These are phyloP conservation scores for Neonectria punicea DNA, from an alignment of 2,329 filamentous ascomycete genomes.

Conservation along the genomic window DNA sequence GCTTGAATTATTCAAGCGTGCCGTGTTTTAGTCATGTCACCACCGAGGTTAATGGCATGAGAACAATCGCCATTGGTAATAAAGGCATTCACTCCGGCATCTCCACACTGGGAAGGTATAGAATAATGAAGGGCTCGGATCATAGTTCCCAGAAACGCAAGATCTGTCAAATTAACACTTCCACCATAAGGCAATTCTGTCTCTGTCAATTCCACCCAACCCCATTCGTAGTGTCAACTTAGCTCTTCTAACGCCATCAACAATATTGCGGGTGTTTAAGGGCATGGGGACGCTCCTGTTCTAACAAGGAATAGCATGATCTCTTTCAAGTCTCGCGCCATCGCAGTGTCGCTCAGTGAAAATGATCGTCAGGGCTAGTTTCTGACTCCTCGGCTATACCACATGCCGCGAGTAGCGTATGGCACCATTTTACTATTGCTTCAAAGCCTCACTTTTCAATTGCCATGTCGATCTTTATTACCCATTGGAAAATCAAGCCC, in stretches of 20 bases:
- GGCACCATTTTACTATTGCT: neutral
- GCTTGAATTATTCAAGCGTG: no score
- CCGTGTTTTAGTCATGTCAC: no score
- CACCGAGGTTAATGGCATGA: no score
- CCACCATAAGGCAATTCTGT: neutral
- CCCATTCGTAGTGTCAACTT: neutral
- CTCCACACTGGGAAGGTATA: no score
- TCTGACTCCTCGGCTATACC: neutral
- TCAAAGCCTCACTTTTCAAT: neutral
- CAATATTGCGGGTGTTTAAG: neutral
- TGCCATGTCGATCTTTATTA: neutral
- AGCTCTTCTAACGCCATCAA: neutral
- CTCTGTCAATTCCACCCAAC: neutral
- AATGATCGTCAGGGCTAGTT: neutral
- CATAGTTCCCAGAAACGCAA: no score
- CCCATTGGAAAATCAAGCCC: neutral
- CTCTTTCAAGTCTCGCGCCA: neutral
- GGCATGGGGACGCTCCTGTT: neutral
- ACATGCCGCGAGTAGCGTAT: neutral
- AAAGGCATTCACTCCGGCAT: no score
- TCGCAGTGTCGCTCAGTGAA: neutral
- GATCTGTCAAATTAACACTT: no score
- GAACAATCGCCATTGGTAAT: no score
- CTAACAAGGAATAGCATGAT: neutral
- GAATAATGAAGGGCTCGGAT: no score